phyloP scores from a whole-genome alignment of 2,329 filamentous ascomycete species.

The Grosmannia huntii region DNA sequence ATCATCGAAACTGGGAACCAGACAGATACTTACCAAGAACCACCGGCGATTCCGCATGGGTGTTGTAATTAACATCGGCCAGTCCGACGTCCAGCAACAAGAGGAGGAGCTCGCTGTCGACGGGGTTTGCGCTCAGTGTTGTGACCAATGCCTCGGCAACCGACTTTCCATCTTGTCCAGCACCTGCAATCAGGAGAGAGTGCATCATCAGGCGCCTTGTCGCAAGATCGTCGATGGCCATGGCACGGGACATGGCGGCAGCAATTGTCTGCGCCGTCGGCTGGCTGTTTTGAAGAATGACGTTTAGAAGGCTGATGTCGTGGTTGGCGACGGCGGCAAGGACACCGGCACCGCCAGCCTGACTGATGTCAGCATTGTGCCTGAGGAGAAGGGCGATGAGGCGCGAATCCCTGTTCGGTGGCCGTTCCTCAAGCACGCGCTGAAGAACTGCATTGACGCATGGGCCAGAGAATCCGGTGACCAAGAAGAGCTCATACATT shows the following conservation, averaged over 20 bases:
- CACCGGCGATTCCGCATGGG: slow-evolving; percentile 26
- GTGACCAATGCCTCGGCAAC: slow-evolving; percentile 29
- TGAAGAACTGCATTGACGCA: slow-evolving; percentile 37
- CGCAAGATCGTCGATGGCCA: slow-evolving; percentile 29
- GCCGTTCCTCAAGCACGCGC: slow-evolving; percentile 36
- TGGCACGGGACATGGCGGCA: slow-evolving; percentile 33
- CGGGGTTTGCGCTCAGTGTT: slow-evolving; percentile 29
- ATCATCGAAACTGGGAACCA: not conserved
- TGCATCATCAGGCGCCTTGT: slow-evolving; percentile 32
- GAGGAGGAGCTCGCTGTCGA: slow-evolving; percentile 36
- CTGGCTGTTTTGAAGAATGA: slow-evolving; percentile 30
- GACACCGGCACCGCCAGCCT: slow-evolving; percentile 36
- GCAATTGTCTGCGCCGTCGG: slow-evolving; percentile 31
- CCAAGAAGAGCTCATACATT: slow-evolving; percentile 37
- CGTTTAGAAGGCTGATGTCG: slow-evolving; percentile 32
- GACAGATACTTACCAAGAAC: slow-evolving; percentile 18
- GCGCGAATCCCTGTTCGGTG: slow-evolving; percentile 33
- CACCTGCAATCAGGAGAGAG: slow-evolving; percentile 33
- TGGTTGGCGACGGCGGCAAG: slow-evolving; percentile 33
- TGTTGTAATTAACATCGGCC: slow-evolving; percentile 37
- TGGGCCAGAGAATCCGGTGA: slow-evolving; percentile 31
- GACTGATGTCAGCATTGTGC: slow-evolving; percentile 41
- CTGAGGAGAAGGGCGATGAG: slow-evolving; percentile 39
- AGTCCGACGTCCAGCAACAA: slow-evolving; percentile 37
- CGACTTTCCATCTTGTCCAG: slow-evolving; percentile 22